Base-by-base conservation (phyloP, 164 flowering plant species). In the Berberis vulgaris region DNA sequence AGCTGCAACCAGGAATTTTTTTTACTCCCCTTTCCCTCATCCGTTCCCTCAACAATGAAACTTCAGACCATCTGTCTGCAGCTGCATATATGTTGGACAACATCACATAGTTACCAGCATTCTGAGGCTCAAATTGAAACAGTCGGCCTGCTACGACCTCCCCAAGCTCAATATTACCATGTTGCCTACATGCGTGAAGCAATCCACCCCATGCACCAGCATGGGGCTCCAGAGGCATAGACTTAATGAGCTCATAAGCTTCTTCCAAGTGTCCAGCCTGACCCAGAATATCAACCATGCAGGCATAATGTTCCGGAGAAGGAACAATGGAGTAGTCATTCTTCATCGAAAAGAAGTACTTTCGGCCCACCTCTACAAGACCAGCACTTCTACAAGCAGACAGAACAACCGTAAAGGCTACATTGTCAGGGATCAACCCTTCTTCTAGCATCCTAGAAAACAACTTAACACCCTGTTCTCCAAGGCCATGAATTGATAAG, bases 241-340 rank as follows among this genome's bases (percentile, higher is more conserved):
- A 56, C 49, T 59, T 66, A 11, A 86, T 74, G 49, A 83, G 76
- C 13, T 79, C 76, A 42, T 63, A 54, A 5, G 89, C 89, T 71
- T 84, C 80, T 42, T 72, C 57, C 1, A 78, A 62, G 43, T 59
- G 67, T 45, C 87, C 89, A 6, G 79, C 71, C 5, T 83, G 83
- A 12, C 87, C 86, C 6, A 84, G 67, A 55, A 86, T 79, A 72
- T 86, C 84, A 42, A 86, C 93, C 85, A 86, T 76, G 67, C 82
- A 83, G 49, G 84, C 62, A 60, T 60, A 60, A 39, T 60, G 62
- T 7, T 42, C 62, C 8, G 46, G 40, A n/a, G 47, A n/a, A 43
- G 62, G 62, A 4, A 8, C 13, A 38, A 60, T 13, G 8, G 10
- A 10, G 61, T 40, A 58, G n/a, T 58, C 61, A 41, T 9, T 39